A percentile compares a stretch with the other conserved stretches of the same genome.
Conservation (phyloP, 768 basidiomycete genomes). For the Wakefieldia striispora region DNA sequence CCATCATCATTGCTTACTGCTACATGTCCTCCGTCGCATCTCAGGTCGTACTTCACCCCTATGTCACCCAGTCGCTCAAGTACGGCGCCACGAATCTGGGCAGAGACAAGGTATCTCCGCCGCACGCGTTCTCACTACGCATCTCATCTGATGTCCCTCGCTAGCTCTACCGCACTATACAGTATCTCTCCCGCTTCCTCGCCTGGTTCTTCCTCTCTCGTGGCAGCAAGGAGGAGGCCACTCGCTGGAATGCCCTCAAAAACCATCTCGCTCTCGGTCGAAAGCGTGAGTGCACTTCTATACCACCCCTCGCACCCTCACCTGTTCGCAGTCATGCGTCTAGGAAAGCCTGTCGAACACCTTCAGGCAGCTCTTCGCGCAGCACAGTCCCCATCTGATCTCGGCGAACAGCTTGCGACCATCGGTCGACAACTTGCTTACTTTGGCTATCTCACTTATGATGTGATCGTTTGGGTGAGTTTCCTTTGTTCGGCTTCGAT, state of each 20-base stretch:
- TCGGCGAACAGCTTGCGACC: slow-evolving; percentile 72
- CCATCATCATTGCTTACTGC: slow-evolving; percentile 10
- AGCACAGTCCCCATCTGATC: slow-evolving; percentile 48
- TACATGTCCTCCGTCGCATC: slow-evolving; percentile 48
- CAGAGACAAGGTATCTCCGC: slow-evolving; percentile 74
- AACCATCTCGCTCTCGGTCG: slow-evolving; percentile 78
- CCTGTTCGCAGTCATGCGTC: slow-evolving; percentile 67
- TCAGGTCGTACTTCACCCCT: slow-evolving; percentile 84
- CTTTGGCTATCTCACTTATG: slow-evolving; percentile 82
- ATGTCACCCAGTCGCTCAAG: slow-evolving; percentile 71
- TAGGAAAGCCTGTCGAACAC: slow-evolving; percentile 94
- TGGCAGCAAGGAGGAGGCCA: slow-evolving; percentile 69
- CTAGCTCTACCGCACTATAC: slow-evolving; percentile 84
- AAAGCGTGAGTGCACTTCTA: slow-evolving; percentile 55
- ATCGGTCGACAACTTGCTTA: slow-evolving; percentile 85
- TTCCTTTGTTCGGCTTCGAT: background rate
- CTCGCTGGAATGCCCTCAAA: slow-evolving; percentile 83
- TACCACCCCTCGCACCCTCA: background rate
- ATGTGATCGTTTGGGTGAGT: slow-evolving; percentile 83
- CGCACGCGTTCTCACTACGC: background rate
- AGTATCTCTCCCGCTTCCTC: slow-evolving; percentile 88
- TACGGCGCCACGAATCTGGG: slow-evolving; percentile 80
- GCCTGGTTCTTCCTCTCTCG: slow-evolving; percentile 76
- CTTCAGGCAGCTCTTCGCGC: slow-evolving; percentile 85
- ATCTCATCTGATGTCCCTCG: background rate